Conservation (phyloP, 441 rosid species). For the Euphorbia schlechtendalii region DNA sequence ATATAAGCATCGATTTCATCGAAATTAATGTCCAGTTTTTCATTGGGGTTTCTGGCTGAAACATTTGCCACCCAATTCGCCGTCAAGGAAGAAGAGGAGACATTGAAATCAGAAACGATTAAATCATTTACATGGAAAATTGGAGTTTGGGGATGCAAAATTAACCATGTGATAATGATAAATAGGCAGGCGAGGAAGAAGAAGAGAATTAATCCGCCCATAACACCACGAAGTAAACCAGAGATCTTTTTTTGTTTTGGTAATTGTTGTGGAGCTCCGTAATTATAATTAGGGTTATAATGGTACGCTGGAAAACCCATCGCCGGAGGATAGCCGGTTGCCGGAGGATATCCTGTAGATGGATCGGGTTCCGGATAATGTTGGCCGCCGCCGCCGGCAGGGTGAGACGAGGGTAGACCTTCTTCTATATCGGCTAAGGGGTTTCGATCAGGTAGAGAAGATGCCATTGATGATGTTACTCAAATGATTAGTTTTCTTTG, state of each 20-base stretch:
- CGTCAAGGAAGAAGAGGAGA: constrained; percentile 26
- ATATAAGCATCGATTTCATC: constrained; percentile 21
- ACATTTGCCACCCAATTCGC: constrained; percentile 39
- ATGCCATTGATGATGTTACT: too few species aligned
- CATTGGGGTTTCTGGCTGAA: constrained; percentile 51
- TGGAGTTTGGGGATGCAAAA: constrained; percentile 56
- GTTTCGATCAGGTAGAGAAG: constrained; percentile 13
- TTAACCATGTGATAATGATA: constrained; percentile 37
- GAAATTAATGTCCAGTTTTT: constrained; percentile 46
- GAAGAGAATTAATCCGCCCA: constrained; percentile 35
- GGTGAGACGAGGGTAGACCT: constrained; percentile 21
- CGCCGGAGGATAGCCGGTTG: constrained; percentile 14
- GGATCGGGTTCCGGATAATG: constrained; percentile 16
- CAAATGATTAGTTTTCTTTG: too few species aligned
- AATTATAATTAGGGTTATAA: constrained; percentile 12
- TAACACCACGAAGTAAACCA: constrained; percentile 27
- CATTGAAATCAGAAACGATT: constrained; percentile 49
- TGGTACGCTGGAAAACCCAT: background rate
- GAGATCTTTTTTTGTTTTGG: constrained; percentile 2
- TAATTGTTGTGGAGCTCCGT: background rate
- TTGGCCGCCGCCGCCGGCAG: background rate
- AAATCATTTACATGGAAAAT: constrained; percentile 33
- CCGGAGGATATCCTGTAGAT: background rate
- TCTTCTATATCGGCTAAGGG: constrained; percentile 19
- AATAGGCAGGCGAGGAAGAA: constrained; percentile 26